These are phyloP conservation scores for Arabis hirsuta DNA, from an alignment of 345 rosid species.

Conservation along the genomic window DNA sequence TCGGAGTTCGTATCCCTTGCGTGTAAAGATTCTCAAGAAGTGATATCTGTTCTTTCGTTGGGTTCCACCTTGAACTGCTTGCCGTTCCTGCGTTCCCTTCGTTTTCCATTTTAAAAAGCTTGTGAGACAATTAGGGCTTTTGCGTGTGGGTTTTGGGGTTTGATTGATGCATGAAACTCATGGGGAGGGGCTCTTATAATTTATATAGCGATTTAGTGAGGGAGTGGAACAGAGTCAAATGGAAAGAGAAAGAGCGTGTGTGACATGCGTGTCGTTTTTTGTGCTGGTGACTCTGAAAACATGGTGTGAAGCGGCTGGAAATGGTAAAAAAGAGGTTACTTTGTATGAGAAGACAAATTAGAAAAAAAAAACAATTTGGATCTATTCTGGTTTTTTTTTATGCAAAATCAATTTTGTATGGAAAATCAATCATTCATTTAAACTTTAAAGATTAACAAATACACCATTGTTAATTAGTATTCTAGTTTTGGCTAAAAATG, in stretches of 20 bases:
- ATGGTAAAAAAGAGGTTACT: slow-evolving; percentile 37
- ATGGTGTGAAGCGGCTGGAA: slow-evolving; percentile 73
- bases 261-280: slow-evolving; percentile 93
- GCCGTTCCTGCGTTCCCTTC: slow-evolving; percentile 35
- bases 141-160: slow-evolving; percentile 36
- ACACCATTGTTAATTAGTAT: not conserved
- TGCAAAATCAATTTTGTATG: not conserved
- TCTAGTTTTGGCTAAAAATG: no score
- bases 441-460: not conserved
- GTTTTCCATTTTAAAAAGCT: slow-evolving; percentile 19
- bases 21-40: slow-evolving; percentile 70
- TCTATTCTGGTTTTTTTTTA: slow-evolving; percentile 1
- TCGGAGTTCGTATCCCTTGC: slow-evolving; percentile 88
- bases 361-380: slow-evolving; percentile 8
- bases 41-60: slow-evolving; percentile 84
- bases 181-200: slow-evolving; percentile 19
- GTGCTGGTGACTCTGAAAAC: slow-evolving; percentile 93
- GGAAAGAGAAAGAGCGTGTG: slow-evolving; percentile 36
- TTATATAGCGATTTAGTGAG: slow-evolving; percentile 33
- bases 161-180: slow-evolving; percentile 27
- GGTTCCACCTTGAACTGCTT: slow-evolving; percentile 81
- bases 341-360: slow-evolving; percentile 21
- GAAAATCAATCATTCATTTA: not conserved
- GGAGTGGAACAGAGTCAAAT: slow-evolving; percentile 34
- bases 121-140: slow-evolving; percentile 6